phyloP scores from a whole-genome alignment of 768 basidiomycete species.

The Lentinula guzmanii region DNA sequence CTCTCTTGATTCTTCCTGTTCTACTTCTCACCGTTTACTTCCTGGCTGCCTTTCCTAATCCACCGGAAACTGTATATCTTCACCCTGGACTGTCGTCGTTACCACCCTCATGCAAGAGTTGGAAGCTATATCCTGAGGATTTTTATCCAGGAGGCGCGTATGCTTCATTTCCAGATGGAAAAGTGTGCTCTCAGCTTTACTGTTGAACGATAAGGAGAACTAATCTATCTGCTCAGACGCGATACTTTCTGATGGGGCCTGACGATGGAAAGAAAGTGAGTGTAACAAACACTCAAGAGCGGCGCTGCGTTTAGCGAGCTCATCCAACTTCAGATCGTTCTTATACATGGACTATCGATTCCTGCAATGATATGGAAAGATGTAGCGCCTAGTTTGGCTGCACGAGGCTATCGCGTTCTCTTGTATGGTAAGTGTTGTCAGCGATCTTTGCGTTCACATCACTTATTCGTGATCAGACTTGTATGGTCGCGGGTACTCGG shows the following conservation, averaged over 20 bases:
- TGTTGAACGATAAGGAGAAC: not conserved
- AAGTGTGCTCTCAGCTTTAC: slow-evolving; percentile 28
- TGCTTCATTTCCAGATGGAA: slow-evolving; percentile 58
- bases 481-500: slow-evolving; percentile 80
- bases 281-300: not conserved
- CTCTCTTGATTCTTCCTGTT: slow-evolving; percentile 56
- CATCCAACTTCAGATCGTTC: slow-evolving; percentile 46
- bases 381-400: slow-evolving; percentile 57
- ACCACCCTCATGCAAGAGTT: slow-evolving; percentile 47
- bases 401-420: slow-evolving; percentile 65
- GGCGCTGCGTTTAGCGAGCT: slow-evolving; percentile 2
- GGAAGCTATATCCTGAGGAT: slow-evolving; percentile 69
- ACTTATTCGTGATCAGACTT: slow-evolving; percentile 42
- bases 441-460: not conserved
- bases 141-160: slow-evolving; percentile 62
- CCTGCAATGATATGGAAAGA: slow-evolving; percentile 77
- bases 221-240: slow-evolving; percentile 33
- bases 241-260: slow-evolving; percentile 77
- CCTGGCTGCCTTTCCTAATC: slow-evolving; percentile 59
- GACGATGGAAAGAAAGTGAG: slow-evolving; percentile 59
- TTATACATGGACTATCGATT: slow-evolving; percentile 75
- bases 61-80: slow-evolving; percentile 43
- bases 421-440: slow-evolving; percentile 53
- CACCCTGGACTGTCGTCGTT: slow-evolving; percentile 59
- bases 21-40: slow-evolving; percentile 56